A percentile compares a stretch with the other conserved stretches of the same genome.
phyloP scores from a whole-genome alignment of 441 rosid species.

The Macaranga tanarius region DNA sequence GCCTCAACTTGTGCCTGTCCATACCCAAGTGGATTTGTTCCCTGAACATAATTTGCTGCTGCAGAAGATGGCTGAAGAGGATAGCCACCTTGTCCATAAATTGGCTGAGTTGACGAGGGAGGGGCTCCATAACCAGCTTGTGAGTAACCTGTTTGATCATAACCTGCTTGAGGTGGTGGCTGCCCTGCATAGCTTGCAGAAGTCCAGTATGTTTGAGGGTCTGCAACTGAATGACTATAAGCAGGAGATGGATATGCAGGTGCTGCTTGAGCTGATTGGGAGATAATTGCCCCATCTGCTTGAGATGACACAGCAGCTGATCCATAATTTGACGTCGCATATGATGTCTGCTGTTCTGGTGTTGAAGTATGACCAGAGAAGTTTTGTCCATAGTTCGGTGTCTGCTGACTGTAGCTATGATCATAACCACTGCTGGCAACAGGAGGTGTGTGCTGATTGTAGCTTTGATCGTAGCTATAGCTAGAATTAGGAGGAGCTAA shows the following conservation, averaged over 20 bases:
- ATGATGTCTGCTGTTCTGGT: constrained; percentile 22
- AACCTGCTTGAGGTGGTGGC: constrained; percentile 20
- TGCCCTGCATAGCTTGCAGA: constrained; percentile 14
- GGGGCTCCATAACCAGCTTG: constrained; percentile 20
- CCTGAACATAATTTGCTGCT: constrained; percentile 19
- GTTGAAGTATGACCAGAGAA: constrained; percentile 17
- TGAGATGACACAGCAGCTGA: constrained; percentile 15
- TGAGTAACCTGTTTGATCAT: constrained; percentile 25
- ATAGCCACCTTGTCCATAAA: constrained; percentile 29
- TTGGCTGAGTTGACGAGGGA: constrained; percentile 8
- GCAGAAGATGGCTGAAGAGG: constrained; percentile 20
- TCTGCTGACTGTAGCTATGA: constrained; percentile 19
- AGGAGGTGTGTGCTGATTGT: not conserved
- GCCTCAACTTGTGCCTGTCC: constrained; percentile 17
- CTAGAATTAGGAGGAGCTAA: constrained; percentile 25
- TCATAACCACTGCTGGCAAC: constrained; percentile 16
- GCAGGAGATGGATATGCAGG: constrained; percentile 20
- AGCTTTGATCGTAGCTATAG: constrained; percentile 18
- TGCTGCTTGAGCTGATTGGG: constrained; percentile 21
- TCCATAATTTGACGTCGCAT: constrained; percentile 18
- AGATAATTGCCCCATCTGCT: constrained; percentile 14
- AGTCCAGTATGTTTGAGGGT: constrained; percentile 24
- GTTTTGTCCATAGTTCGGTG: constrained; percentile 21
- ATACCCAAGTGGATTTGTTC: constrained; percentile 7
- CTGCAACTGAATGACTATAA: constrained; percentile 18